Conservation (phyloP, 352 stramenopile species). For the Phytophthora meadii region DNA sequence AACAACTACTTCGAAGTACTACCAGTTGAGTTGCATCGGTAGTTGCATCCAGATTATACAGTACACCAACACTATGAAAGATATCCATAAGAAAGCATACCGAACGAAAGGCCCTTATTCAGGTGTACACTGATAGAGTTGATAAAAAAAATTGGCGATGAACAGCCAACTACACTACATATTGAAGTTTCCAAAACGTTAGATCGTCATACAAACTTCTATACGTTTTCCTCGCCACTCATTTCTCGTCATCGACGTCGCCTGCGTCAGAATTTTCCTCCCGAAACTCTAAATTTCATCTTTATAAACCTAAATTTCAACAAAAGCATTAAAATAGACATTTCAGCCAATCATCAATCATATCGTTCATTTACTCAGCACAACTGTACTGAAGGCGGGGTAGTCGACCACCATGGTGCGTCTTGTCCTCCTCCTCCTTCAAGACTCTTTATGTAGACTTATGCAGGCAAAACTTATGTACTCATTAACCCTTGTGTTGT, state of each 20-base stretch:
- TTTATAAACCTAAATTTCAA: constrained; percentile 9
- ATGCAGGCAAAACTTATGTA: background rate
- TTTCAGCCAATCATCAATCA: constrained; percentile 28
- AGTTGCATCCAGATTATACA: no score
- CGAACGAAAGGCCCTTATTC: no score
- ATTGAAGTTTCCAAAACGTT: constrained; percentile 28
- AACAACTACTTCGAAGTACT: background rate
- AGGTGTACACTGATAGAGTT: no score
- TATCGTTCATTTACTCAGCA: constrained; percentile 18
- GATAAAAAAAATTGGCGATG: no score
- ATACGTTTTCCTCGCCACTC: constrained; percentile 31
- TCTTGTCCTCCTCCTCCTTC: background rate
- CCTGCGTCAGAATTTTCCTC: constrained; percentile 25
- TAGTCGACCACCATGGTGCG: constrained; percentile 30
- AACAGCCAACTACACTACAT: constrained; percentile 7
- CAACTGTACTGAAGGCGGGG: constrained; percentile 1
- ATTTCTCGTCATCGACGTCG: constrained; percentile 35
- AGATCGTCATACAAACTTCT: constrained; percentile 30
- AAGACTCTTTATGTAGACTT: background rate
- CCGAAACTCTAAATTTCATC: constrained; percentile 9
- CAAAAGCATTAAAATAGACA: no score
- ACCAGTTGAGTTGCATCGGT: no score
- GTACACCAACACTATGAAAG: no score
- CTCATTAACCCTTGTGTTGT: background rate
- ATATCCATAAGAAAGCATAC: no score